phyloP scores from a whole-genome alignment of 768 basidiomycete genomes.

The Leccinum truebloodii region DNA sequence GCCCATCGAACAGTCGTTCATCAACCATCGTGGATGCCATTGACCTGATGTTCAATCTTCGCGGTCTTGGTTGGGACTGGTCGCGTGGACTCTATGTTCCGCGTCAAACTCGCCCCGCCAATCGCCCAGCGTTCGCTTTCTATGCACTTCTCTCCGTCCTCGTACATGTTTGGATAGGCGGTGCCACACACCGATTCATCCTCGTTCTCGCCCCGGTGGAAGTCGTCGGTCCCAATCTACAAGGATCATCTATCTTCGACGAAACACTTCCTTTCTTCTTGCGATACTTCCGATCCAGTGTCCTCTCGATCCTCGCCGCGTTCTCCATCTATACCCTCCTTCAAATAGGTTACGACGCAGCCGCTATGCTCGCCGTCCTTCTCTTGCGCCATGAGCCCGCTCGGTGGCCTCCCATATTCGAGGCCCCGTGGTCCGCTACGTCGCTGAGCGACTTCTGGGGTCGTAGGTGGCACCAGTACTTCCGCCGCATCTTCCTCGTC shows the following conservation, averaged over 20 bases:
- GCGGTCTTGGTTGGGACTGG: slow-evolving; percentile 68
- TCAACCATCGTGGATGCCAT: slow-evolving; percentile 38
- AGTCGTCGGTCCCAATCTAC: slow-evolving; percentile 19
- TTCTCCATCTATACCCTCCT: slow-evolving; percentile 47
- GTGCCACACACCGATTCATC: slow-evolving; percentile 47
- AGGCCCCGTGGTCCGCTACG: slow-evolving; percentile 36
- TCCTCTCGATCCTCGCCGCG: slow-evolving; percentile 45
- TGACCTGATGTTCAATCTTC: slow-evolving; percentile 52
- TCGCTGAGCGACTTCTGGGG: slow-evolving; percentile 42
- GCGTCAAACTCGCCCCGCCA: slow-evolving; percentile 42
- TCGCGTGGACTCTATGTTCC: slow-evolving; percentile 36
- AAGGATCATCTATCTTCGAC: slow-evolving; percentile 35
- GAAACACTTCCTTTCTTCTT: slow-evolving; percentile 27
- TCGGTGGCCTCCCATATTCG: slow-evolving; percentile 36
- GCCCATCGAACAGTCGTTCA: slow-evolving; percentile 2
- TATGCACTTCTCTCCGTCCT: slow-evolving; percentile 37
- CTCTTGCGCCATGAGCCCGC: slow-evolving; percentile 31
- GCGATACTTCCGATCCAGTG: slow-evolving; percentile 40
- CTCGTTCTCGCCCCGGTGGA: slow-evolving; percentile 47
- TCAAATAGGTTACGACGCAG: slow-evolving; percentile 33
- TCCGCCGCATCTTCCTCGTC: slow-evolving; percentile 33
- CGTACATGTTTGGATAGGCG: slow-evolving; percentile 40
- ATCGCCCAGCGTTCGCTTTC: slow-evolving; percentile 39
- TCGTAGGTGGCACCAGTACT: slow-evolving; percentile 39
- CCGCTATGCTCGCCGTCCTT: slow-evolving; percentile 24